phyloP scores from a whole-genome alignment of 1,284 basidiomycete genomes.

The Termitomyces sp. region DNA sequence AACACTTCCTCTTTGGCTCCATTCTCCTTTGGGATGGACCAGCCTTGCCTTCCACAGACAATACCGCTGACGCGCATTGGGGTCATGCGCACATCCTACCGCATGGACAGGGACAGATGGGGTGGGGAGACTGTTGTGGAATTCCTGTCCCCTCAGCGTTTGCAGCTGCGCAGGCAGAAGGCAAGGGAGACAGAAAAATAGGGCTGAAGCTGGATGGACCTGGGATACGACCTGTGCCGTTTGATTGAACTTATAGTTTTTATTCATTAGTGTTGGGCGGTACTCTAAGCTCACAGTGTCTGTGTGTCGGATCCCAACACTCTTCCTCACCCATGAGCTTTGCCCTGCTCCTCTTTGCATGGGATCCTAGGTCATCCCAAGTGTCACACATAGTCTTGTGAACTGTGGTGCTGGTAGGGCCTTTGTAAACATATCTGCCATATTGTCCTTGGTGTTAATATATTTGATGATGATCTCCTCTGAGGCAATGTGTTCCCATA shows the following conservation, averaged over 20 bases:
- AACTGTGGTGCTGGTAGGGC: not conserved
- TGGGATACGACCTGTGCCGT: slow-evolving; percentile 78
- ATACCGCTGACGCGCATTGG: slow-evolving; percentile 35
- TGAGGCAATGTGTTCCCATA: not conserved
- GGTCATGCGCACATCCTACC: slow-evolving; percentile 59
- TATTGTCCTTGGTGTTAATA: not conserved
- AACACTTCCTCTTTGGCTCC: slow-evolving; percentile 94
- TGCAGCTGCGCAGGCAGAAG: slow-evolving; percentile 59
- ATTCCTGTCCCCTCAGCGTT: slow-evolving; percentile 85
- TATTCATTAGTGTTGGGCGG: not conserved
- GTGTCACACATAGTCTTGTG: not conserved
- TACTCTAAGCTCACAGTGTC: not conserved
- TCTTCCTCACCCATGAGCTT: not conserved
- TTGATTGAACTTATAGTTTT: slow-evolving; percentile 44
- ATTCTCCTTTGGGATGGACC: slow-evolving; percentile 73
- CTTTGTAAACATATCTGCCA: not conserved
- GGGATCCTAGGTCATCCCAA: not conserved
- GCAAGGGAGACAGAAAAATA: slow-evolving; percentile 27
- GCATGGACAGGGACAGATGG: slow-evolving; percentile 43
- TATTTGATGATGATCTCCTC: not conserved
- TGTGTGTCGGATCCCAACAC: not conserved
- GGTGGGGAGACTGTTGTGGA: slow-evolving; percentile 95
- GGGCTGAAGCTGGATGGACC: slow-evolving; percentile 44
- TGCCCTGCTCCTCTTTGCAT: not conserved
- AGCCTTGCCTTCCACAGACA: slow-evolving; percentile 28